A percentile compares a stretch with the other conserved stretches of the same genome.
These are phyloP conservation scores for Globisporangium abappressorium DNA, from an alignment of 352 stramenopile genomes.

Conservation along the genomic window DNA sequence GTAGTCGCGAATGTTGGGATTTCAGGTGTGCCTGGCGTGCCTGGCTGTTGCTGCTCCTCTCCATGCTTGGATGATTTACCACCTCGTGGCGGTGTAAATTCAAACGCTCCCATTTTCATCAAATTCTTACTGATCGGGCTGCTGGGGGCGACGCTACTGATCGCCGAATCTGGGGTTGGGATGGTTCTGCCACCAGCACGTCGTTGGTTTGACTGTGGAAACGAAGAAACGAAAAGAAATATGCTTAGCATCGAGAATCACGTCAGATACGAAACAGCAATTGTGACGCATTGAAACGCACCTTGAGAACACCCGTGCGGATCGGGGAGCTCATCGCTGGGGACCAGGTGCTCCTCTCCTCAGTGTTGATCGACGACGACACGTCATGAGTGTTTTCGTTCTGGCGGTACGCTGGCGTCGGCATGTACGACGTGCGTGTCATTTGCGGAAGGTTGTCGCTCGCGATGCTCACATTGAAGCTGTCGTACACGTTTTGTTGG, in stretches of 20 bases:
- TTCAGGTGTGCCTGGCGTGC: conserved; percentile 40
- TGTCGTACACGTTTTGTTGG: conserved; percentile 43
- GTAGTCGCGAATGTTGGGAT: conserved; percentile 56
- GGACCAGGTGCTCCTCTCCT: conserved; percentile 48
- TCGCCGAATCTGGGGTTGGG: conserved; percentile 56
- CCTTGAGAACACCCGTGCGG: conserved; percentile 46
- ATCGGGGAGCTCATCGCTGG: conserved; percentile 52
- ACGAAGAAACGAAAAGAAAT: not conserved
- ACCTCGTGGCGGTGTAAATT: conserved; percentile 56
- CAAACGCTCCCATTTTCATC: conserved; percentile 80
- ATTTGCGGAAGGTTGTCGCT: conserved; percentile 64
- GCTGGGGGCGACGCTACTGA: conserved; percentile 67
- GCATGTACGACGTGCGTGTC: conserved; percentile 64
- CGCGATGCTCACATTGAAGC: conserved; percentile 52
- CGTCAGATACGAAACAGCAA: not conserved
- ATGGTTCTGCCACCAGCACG: conserved; percentile 19
- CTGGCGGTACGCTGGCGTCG: conserved; percentile 30
- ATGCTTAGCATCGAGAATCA: not conserved
- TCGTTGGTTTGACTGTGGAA: conserved; percentile 18
- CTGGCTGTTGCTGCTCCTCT: conserved; percentile 23
- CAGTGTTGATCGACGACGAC: conserved; percentile 46
- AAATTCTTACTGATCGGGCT: conserved; percentile 78
- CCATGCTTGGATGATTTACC: conserved; percentile 26
- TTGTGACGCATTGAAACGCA: conserved; percentile 16
- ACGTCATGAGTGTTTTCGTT: conserved; percentile 32